Evolutionary conservation across 2,329 filamentous ascomycete species (phyloP).

Genomic region (Fusarium sp.): DNA sequence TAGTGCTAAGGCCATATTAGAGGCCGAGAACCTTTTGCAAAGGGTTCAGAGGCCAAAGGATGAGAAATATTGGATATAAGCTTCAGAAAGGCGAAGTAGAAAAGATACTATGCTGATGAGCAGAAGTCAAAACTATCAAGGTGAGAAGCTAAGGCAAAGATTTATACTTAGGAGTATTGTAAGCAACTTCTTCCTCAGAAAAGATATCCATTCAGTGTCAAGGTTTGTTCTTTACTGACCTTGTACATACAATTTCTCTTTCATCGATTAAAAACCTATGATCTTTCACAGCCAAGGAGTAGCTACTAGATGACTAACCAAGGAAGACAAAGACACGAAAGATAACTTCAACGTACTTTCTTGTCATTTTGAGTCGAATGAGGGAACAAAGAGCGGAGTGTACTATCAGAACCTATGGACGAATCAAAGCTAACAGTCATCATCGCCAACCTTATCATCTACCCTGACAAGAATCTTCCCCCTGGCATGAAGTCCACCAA

Average conservation of each 20-base stretch:
- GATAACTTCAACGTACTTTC: background rate
- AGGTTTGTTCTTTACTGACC: rapidly evolving
- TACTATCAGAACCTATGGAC: background rate
- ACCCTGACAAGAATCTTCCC: slow-evolving; percentile 56
- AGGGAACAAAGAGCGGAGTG: background rate
- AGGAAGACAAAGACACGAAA: background rate
- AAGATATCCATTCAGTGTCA: background rate
- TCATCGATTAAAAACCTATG: background rate
- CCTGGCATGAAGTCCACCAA: slow-evolving; percentile 45
- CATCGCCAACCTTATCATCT: slow-evolving; percentile 39
- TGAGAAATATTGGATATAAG: background rate
- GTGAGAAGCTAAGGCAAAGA: rapidly evolving
- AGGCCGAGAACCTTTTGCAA: rapidly evolving
- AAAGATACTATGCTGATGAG: background rate
- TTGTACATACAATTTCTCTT: background rate
- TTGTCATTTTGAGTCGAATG: background rate
- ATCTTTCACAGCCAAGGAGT: background rate
- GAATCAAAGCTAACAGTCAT: slow-evolving; percentile 27
- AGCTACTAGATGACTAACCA: background rate
- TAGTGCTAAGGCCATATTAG: background rate
- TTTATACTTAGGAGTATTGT: background rate
- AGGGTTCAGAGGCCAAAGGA: background rate
- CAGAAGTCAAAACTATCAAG: background rate
- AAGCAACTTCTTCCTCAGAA: rapidly evolving
- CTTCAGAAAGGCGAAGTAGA: background rate